These are phyloP conservation scores for Coniferiporia sulphurascens DNA, from an alignment of 1,284 basidiomycete species.

Conservation along the genomic window DNA sequence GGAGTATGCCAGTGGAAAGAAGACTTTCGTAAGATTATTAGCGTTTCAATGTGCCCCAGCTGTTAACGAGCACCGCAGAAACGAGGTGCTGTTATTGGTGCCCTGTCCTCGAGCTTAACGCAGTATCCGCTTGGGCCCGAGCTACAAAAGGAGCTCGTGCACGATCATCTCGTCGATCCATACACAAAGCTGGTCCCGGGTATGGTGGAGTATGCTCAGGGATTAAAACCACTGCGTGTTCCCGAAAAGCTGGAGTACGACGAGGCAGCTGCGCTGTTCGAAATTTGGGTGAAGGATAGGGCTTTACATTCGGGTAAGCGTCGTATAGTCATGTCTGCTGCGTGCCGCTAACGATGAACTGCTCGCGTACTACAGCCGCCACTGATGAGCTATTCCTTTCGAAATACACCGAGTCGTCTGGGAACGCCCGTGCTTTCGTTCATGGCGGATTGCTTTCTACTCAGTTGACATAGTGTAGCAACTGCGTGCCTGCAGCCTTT, in stretches of 20 bases:
- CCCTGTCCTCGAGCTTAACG: constrained; percentile 53
- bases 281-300: constrained; percentile 60
- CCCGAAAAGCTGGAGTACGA: constrained; percentile 51
- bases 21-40: constrained; percentile 52
- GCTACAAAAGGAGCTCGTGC: constrained; percentile 50
- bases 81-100: constrained; percentile 62
- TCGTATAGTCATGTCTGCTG: constrained; percentile 4
- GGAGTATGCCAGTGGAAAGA: constrained; percentile 69
- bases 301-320: constrained; percentile 45
- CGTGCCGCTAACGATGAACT: constrained; percentile 15
- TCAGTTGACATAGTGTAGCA: constrained; percentile 11
- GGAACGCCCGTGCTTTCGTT: constrained; percentile 71
- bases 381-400: constrained; percentile 66
- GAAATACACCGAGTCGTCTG: constrained; percentile 68
- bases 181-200: constrained; percentile 45
- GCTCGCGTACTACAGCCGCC: constrained; percentile 29
- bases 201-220: constrained; percentile 47
- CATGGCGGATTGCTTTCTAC: constrained; percentile 59
- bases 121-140: constrained; percentile 52
- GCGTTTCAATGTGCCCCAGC: background rate
- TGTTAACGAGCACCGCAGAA: constrained; percentile 32
- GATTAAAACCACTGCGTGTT: constrained; percentile 49
- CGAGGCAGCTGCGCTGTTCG: constrained; percentile 66
- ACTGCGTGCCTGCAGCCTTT: background rate
- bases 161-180: constrained; percentile 36